Percentiles rank a stretch among this genome's conserved stretches.
Evolutionary conservation across 805 yeast species (phyloP).

Genomic region (Kregervanrija delftensis): DNA sequence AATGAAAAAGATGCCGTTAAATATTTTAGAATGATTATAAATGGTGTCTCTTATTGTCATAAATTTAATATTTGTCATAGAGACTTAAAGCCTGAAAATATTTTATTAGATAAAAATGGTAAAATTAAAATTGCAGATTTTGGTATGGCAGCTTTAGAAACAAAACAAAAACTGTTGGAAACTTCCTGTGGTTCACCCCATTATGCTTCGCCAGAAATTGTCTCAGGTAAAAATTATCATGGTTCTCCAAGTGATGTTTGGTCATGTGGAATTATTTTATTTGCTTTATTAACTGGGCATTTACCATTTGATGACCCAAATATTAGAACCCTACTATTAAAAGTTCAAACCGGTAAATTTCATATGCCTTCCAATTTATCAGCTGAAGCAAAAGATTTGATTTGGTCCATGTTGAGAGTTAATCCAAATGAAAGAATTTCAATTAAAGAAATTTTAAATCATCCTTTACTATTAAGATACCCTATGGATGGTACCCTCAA

Average conservation of each 20-base stretch:
- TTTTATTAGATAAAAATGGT: conserved; percentile 55
- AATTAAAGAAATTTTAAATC: conserved; percentile 57
- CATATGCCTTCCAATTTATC: conserved; percentile 65
- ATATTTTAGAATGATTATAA: conserved; percentile 69
- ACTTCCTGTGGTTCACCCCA: conserved; percentile 87
- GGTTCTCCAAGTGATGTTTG: conserved; percentile 84
- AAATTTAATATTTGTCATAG: conserved; percentile 76
- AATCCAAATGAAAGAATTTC: conserved; percentile 67
- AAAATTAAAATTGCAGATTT: conserved; percentile 79
- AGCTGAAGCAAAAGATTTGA: conserved; percentile 59
- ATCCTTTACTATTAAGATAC: conserved; percentile 48
- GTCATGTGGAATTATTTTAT: conserved; percentile 82
- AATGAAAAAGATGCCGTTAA: conserved; percentile 69
- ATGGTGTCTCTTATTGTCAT: conserved; percentile 78
- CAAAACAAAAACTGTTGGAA: conserved; percentile 61
- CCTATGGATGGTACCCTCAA: conserved; percentile 33
- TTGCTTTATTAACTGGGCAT: conserved; percentile 74
- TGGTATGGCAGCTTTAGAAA: conserved; percentile 85
- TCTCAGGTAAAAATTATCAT: conserved; percentile 68
- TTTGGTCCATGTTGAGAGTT: conserved; percentile 57
- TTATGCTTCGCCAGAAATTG: conserved; percentile 85
- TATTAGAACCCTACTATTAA: conserved; percentile 59
- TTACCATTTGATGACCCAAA: conserved; percentile 81
- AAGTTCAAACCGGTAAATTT: conserved; percentile 70
- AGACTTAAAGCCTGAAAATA: conserved; percentile 77